Evolutionary conservation across 169 alveolate species (phyloP).

Genomic region (Plasmodium yoelii): DNA sequence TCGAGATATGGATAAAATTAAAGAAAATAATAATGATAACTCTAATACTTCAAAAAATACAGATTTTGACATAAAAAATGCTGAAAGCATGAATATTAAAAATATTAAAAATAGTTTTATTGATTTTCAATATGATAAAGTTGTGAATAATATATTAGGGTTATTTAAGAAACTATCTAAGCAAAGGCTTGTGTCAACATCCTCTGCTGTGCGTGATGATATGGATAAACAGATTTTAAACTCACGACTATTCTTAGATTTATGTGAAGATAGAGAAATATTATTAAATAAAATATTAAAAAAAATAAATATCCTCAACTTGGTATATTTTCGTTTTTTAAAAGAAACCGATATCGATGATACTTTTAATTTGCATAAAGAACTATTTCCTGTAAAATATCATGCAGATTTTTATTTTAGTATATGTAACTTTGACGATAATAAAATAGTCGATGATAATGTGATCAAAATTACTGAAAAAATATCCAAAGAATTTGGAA

Average conservation of each 20-base stretch:
- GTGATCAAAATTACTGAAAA: conserved; percentile 36
- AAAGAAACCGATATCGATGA: conserved; percentile 70
- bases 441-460: conserved; percentile 56
- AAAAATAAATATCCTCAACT: conserved; percentile 65
- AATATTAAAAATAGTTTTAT: conserved; percentile 43
- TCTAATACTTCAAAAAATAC: conserved; percentile 12
- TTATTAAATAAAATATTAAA: conserved; percentile 64
- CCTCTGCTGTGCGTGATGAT: conserved; percentile 67
- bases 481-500: conserved; percentile 19
- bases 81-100: conserved; percentile 28
- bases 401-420: conserved; percentile 74
- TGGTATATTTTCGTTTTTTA: conserved; percentile 73
- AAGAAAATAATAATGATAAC: conserved; percentile 24
- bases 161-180: conserved; percentile 48
- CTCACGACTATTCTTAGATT: conserved; percentile 63
- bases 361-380: conserved; percentile 56
- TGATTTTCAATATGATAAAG: conserved; percentile 62
- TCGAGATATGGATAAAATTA: conserved; percentile 29
- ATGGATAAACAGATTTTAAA: conserved; percentile 63
- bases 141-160: conserved; percentile 53
- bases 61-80: background rate
- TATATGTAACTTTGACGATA: conserved; percentile 72
- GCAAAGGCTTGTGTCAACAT: conserved; percentile 49
- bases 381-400: conserved; percentile 70
- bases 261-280: conserved; percentile 58